A percentile compares a stretch with the other conserved stretches of the same genome.
Evolutionary conservation across 768 basidiomycete species (phyloP).

Genomic region (Psilocybe tampanensis): DNA sequence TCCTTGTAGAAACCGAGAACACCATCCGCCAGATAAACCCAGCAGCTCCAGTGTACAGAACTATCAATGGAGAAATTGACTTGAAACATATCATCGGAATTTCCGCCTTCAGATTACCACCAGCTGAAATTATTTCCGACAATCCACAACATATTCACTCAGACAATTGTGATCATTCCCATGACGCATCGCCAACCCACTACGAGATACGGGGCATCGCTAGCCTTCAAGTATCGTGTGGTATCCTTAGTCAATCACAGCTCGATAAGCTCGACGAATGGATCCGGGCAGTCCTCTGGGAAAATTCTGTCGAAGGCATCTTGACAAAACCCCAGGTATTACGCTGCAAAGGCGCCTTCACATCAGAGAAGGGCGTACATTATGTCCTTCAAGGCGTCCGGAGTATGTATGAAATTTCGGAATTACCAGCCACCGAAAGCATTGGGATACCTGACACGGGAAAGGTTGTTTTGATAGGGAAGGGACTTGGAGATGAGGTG

Average conservation of each 20-base stretch:
- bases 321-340: conserved; percentile 44
- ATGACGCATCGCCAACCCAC: conserved; percentile 47
- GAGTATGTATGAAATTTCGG: conserved; percentile 80
- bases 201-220: conserved; percentile 84
- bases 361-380: conserved; percentile 50
- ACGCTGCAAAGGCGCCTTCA: conserved; percentile 87
- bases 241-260: conserved; percentile 50
- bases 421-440: conserved; percentile 35
- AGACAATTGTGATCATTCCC: conserved; percentile 33
- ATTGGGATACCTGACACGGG: conserved; percentile 62
- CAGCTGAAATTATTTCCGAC: conserved; percentile 21
- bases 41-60: conserved; percentile 71
- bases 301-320: conserved; percentile 50
- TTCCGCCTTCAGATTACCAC: conserved; percentile 70
- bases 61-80: conserved; percentile 73
- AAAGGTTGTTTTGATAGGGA: conserved; percentile 89
- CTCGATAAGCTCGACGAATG: conserved; percentile 70
- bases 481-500: conserved; percentile 64
- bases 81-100: conserved; percentile 79
- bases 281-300: conserved; percentile 86
- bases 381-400: conserved; percentile 91
- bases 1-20: conserved; percentile 52
- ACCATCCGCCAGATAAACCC: conserved; percentile 80
- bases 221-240: conserved; percentile 72
- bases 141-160: conserved; percentile 28